These are phyloP conservation scores for Albugo candida DNA, from an alignment of 352 stramenopile species.

Conservation along the genomic window DNA sequence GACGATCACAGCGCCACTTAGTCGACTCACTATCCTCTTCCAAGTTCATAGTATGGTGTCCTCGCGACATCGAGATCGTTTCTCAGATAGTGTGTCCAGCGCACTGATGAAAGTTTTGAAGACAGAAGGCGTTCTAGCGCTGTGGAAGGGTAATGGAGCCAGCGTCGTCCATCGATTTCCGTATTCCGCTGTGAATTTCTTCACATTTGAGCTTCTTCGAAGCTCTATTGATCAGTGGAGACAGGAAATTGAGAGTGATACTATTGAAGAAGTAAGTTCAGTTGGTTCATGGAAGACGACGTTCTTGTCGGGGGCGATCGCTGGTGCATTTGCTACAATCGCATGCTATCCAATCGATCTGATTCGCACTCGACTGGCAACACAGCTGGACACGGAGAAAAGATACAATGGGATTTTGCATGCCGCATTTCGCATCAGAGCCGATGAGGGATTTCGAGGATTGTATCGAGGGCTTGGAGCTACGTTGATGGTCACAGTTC, in stretches of 20 bases:
- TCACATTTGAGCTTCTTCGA: constrained; percentile 87
- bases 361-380: constrained; percentile 87
- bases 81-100: constrained; percentile 42
- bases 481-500: constrained; percentile 89
- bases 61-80: constrained; percentile 66
- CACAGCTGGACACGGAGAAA: constrained; percentile 81
- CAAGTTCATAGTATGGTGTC: constrained; percentile 93
- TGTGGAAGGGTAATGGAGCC: constrained; percentile 94
- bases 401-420: constrained; percentile 83
- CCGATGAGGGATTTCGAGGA: constrained; percentile 70
- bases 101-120: constrained; percentile 84
- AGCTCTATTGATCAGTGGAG: constrained; percentile 25
- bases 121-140: constrained; percentile 77
- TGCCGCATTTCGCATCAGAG: constrained; percentile 84
- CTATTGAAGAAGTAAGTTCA: constrained; percentile 9
- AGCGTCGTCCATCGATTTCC: constrained; percentile 92
- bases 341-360: constrained; percentile 94
- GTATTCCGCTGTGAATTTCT: constrained; percentile 95
- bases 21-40: constrained; percentile 90
- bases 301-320: constrained; percentile 50
- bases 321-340: constrained; percentile 54
- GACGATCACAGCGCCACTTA: constrained; percentile 88
- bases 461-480: constrained; percentile 87
- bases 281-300: constrained; percentile 27
- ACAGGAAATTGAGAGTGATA: constrained; percentile 11